phyloP scores from a whole-genome alignment of 352 stramenopile genomes.

The Globisporangium sylvaticum region DNA sequence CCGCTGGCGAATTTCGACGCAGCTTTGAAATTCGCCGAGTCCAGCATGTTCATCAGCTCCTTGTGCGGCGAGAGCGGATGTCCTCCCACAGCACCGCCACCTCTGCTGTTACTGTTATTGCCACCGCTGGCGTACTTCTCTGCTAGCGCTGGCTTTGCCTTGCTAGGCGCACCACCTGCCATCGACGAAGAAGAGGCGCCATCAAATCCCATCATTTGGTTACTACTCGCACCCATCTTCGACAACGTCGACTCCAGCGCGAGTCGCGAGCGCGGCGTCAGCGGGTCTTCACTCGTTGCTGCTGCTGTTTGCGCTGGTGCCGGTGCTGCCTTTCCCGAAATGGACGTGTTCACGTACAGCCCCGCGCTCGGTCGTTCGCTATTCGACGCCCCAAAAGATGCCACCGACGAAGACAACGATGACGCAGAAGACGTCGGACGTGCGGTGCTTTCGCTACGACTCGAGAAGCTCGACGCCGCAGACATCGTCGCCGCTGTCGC shows the following conservation, averaged over 20 bases:
- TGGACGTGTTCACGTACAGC: constrained; percentile 15
- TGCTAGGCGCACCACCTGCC: background rate
- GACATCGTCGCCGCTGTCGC: constrained; percentile 9
- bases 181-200: constrained; percentile 3
- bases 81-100: background rate
- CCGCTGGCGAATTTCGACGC: constrained; percentile 2
- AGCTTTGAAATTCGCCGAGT: constrained; percentile 36
- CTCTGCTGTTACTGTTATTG: constrained; percentile 18
- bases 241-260: constrained; percentile 48
- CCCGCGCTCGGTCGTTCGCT: background rate
- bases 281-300: constrained; percentile 32
- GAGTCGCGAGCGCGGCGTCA: constrained; percentile 44
- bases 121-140: constrained; percentile 26
- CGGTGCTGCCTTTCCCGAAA: background rate
- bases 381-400: constrained; percentile 1
- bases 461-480: constrained; percentile 6
- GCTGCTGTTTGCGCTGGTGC: constrained; percentile 19
- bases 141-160: background rate
- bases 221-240: constrained; percentile 17
- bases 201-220: constrained; percentile 18
- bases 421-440: background rate
- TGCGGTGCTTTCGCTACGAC: background rate
- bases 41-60: constrained; percentile 56
- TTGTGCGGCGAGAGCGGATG: constrained; percentile 55
- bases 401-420: background rate